Percentiles rank a stretch among this genome's conserved stretches.
Evolutionary conservation across 1,284 basidiomycete genomes (phyloP).

Genomic region (Inonotus obliquus): DNA sequence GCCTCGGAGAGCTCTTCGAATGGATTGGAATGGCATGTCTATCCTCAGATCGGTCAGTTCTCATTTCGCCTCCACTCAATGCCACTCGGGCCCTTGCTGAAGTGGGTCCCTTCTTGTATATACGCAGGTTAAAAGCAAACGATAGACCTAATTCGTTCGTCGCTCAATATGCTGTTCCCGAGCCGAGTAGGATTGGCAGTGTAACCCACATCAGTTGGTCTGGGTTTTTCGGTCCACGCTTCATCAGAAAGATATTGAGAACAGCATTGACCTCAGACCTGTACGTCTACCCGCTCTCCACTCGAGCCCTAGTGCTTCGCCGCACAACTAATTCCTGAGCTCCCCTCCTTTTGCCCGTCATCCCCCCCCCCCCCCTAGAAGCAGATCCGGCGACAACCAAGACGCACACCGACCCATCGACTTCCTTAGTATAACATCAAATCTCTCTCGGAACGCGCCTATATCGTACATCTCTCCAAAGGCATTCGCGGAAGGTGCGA

Average conservation of each 20-base stretch:
- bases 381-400: neutral
- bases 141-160: conserved; percentile 44
- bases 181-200: conserved; percentile 37
- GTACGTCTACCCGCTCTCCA: neutral
- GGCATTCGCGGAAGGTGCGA: neutral
- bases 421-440: conserved; percentile 21
- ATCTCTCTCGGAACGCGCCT: conserved; percentile 35
- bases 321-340: too few species aligned
- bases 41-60: conserved; percentile 37
- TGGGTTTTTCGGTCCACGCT: conserved; percentile 47
- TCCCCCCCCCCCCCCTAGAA: neutral
- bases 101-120: neutral
- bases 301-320: neutral
- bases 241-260: conserved; percentile 48
- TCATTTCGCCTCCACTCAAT: neutral
- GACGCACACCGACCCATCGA: neutral
- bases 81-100: neutral
- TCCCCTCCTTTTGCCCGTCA: neutral
- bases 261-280: conserved; percentile 33
- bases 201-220: conserved; percentile 52
- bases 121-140: conserved; percentile 32
- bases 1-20: conserved; percentile 48
- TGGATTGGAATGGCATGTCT: conserved; percentile 63
- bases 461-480: conserved; percentile 42
- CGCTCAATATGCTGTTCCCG: conserved; percentile 42